Evolutionary conservation across 352 stramenopile species (phyloP).

Genomic region (Globisporangium okanoganense): DNA sequence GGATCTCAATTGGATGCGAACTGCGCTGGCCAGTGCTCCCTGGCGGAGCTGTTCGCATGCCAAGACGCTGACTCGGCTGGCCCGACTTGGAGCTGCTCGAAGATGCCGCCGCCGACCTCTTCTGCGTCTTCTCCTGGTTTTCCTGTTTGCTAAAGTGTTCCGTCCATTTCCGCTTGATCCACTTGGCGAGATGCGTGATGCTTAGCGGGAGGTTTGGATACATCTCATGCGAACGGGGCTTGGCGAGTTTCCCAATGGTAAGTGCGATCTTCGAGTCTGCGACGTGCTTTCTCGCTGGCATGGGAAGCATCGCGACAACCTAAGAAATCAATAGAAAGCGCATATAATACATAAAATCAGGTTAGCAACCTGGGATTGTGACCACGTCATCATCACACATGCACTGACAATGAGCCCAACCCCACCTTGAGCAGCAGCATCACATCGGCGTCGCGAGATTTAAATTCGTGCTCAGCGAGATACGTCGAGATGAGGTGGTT

Average conservation of each 20-base stretch:
- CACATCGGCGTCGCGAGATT: conserved; percentile 11
- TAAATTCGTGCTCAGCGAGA: conserved; percentile 23
- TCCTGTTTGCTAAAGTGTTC: conserved; percentile 33
- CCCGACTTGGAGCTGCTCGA: conserved; percentile 12
- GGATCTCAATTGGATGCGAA: conserved; percentile 10
- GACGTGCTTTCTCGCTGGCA: conserved; percentile 44
- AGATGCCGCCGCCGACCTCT: background rate
- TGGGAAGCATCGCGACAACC: conserved; percentile 72
- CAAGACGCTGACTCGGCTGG: conserved; percentile 15
- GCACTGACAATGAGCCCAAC: background rate
- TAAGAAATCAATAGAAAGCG: conserved; percentile 20
- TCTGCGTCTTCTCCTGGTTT: conserved; percentile 8
- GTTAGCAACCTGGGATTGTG: background rate
- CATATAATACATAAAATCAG: background rate
- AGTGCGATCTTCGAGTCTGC: conserved; percentile 58
- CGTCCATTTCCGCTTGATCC: conserved; percentile 69
- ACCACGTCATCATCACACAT: too few relatives aligned
- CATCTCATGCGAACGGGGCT: conserved; percentile 31
- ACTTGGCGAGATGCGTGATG: conserved; percentile 52
- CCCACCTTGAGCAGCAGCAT: conserved; percentile 12
- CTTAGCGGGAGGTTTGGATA: conserved; percentile 33
- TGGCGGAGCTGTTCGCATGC: conserved; percentile 10
- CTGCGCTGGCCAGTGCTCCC: conserved; percentile 6
- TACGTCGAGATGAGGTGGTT: conserved; percentile 45
- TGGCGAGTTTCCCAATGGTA: conserved; percentile 52